Evolutionary conservation across 1,284 basidiomycete species (phyloP), one percentile per base, ranked within the genome.

Genomic region (Fomitopsis pinicola): DNA sequence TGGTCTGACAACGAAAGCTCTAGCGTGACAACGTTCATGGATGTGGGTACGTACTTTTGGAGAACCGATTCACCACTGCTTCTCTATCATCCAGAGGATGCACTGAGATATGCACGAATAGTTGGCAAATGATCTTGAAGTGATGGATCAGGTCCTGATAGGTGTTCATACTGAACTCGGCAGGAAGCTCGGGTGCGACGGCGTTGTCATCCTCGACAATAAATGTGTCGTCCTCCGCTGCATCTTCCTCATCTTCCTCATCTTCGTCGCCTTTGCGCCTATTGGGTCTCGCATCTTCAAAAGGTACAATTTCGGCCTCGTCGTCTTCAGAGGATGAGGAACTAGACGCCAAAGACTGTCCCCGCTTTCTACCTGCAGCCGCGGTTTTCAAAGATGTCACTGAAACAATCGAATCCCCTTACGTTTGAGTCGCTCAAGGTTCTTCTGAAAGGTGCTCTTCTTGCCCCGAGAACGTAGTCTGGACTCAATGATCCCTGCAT

Each of bases 81-180:
- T 75, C 76, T 15, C 90, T 78, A 53, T 86, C 77, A 7, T 71
- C 71, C n/a, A 76, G 71, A 7, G 83, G 78, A 28, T 77, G 81
- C 36, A 92, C 85, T 22, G 89, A 88, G 45, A 95, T 76, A 66
- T 94, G 88, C 3, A 94, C 88, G 66, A 94, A 88, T 46, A 94
- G 83, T 69, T 95, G 93, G 67, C 91, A 94, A 36, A 95, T 82
- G 54, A 91, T 87, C 74, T 92, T 93, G 80, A 93, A 92, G 62
- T 92, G 89, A 64, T 89, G 83, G 15, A 81, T 76, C 22, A 89
- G 77, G 67, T 91, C 88, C 71, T 94, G 87, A 69, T 88, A 85
- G 0, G 86, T 80, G 62, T 84, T 83, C 83, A 90, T 85, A 70
- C 89, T 93, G 74, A 92, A 95, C 65, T 87, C 80, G 26, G 79